Percentiles rank a stretch among this genome's conserved stretches.
phyloP scores from a whole-genome alignment of 2,329 filamentous ascomycete species.

The Arthrobotrys sphaeroides region DNA sequence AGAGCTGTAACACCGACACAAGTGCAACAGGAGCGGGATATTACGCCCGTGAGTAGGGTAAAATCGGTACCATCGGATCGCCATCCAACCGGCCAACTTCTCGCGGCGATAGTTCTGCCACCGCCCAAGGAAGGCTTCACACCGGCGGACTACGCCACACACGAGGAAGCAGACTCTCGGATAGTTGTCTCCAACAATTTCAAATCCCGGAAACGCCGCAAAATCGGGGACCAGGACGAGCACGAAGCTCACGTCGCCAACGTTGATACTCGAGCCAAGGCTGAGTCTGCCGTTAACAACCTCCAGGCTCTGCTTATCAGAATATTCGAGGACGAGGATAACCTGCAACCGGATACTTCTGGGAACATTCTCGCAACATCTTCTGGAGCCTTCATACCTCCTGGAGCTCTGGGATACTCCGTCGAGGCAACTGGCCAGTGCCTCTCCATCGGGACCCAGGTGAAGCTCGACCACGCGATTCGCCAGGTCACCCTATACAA shows the following conservation, averaged over 20 bases:
- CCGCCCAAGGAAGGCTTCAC: conserved; percentile 49
- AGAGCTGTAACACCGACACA: conserved; percentile 2
- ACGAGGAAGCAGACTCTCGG: conserved; percentile 30
- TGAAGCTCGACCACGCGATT: conserved; percentile 76
- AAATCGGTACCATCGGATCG: conserved; percentile 19
- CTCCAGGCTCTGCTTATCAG: conserved; percentile 75
- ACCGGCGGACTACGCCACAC: conserved; percentile 23
- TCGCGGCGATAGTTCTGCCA: conserved; percentile 56
- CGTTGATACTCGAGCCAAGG: conserved; percentile 82
- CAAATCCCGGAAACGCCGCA: conserved; percentile 52
- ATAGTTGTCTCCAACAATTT: conserved; percentile 20
- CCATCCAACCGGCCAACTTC: conserved; percentile 37
- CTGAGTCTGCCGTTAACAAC: conserved; percentile 76
- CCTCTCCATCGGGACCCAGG: conserved; percentile 74
- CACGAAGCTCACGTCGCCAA: conserved; percentile 70
- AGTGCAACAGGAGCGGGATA: conserved; percentile 11
- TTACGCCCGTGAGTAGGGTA: neutral
- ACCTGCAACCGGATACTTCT: conserved; percentile 68
- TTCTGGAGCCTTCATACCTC: conserved; percentile 69
- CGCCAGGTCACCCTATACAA: conserved; percentile 76
- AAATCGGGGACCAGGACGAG: conserved; percentile 67
- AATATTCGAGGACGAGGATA: conserved; percentile 80
- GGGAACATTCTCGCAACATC: conserved; percentile 61
- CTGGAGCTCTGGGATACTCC: conserved; percentile 69
- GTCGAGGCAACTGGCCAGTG: conserved; percentile 61